Evolutionary conservation across 306 rosid genomes (phyloP).

Genomic region (Inga leiocalycina): DNA sequence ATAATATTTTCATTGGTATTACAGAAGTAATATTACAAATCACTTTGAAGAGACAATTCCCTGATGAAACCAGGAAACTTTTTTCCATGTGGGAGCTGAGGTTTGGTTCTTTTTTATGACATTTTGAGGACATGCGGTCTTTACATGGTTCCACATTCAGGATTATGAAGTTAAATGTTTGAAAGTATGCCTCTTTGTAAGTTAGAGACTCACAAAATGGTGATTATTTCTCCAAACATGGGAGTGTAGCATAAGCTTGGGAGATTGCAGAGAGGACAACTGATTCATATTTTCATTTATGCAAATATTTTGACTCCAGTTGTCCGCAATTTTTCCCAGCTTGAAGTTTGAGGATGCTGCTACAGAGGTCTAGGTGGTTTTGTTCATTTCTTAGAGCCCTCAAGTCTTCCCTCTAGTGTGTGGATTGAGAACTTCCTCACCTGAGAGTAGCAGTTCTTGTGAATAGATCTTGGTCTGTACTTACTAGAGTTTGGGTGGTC

Average conservation of each 20-base stretch:
- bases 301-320: background rate
- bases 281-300: background rate
- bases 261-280: background rate
- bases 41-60: background rate
- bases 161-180: background rate
- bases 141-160: background rate
- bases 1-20: background rate
- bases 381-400: background rate
- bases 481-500: too few relatives aligned
- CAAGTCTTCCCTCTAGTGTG: background rate
- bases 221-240: background rate
- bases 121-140: background rate
- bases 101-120: background rate
- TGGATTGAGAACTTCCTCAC: background rate
- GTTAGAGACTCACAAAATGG: background rate
- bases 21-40: background rate
- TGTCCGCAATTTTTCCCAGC: background rate
- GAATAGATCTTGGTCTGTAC: background rate
- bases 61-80: background rate
- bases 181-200: background rate
- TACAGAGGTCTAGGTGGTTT: background rate
- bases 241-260: background rate
- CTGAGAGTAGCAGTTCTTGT: background rate
- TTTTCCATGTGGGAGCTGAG: background rate
- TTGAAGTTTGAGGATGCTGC: conserved; percentile 16